These are phyloP conservation scores for Fusarium coicis DNA, from an alignment of 2,329 filamentous ascomycete genomes.

Conservation along the genomic window DNA sequence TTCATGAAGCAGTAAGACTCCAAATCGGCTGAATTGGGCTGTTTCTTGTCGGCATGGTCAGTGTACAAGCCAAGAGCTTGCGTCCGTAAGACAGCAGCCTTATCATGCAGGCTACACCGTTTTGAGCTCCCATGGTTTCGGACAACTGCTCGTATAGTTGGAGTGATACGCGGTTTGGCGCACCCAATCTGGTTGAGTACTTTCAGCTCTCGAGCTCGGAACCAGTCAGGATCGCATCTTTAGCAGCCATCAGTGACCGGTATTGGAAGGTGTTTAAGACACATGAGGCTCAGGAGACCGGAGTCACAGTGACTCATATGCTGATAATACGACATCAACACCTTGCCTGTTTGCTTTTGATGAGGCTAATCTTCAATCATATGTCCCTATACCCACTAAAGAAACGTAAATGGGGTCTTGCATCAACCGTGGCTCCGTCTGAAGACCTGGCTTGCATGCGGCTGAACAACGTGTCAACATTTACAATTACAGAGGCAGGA, in stretches of 20 bases:
- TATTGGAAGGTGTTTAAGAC: not conserved
- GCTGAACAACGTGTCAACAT: not conserved
- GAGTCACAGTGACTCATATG: not conserved
- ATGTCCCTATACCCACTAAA: rapidly evolving
- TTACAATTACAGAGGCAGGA: rapidly evolving
- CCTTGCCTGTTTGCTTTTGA: not conserved
- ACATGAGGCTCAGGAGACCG: not conserved
- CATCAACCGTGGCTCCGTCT: too few relatives aligned
- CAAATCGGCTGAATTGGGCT: too few relatives aligned
- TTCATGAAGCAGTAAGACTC: not conserved
- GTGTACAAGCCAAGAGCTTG: too few relatives aligned
- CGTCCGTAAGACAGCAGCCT: not conserved
- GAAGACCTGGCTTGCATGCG: not conserved
- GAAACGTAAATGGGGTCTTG: too few relatives aligned
- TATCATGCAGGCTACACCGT: not conserved
- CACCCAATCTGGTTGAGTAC: rapidly evolving
- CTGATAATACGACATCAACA: too few relatives aligned
- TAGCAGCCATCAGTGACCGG: not conserved
- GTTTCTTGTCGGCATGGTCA: too few relatives aligned
- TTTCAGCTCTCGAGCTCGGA: rapidly evolving
- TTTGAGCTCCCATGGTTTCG: not conserved
- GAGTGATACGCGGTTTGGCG: not conserved
- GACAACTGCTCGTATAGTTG: rapidly evolving
- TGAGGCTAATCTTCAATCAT: rapidly evolving
- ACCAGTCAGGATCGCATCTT: not conserved